Base-by-base conservation (phyloP, 2,329 filamentous ascomycete genomes). In the Colletotrichum sp. region DNA sequence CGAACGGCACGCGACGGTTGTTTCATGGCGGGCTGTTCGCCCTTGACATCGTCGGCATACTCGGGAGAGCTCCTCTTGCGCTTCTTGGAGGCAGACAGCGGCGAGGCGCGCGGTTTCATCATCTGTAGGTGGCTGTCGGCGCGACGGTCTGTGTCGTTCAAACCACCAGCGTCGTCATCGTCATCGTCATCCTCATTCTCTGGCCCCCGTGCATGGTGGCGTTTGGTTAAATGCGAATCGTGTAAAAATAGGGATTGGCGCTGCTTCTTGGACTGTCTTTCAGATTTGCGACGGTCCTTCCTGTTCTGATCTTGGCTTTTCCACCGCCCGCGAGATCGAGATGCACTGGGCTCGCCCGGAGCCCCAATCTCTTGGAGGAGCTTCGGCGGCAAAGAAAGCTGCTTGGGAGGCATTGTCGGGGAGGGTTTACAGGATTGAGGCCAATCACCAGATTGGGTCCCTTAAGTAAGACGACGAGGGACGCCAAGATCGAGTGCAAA, bases 241-340 rank as follows among this genome's bases (percentile, higher is more conserved):
- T 21, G 34, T 10, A 21, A 15, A 21, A n/a, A 7, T 36, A 9
- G 32, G 16, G 32, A 43, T 21, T 77, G 72, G 2, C 86, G 86
- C 32, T 83, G 80, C 82, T 91, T 94, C 82, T 92, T 94, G 79
- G 91, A 87, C 26, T 87, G 85, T 71, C 94, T 89, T 79, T 94
- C 91, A 18, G 90, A 90, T 81, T 93, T 95, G 72, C 94, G 90
- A 74, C 91, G 89, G 70, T 94, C 92, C 85, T 94, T 94, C 78
- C 93, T 89, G 57, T 77, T 75, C n/a, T 72, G 75, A 5, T 65
- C 75, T 30, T 78, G 77, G 26, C 71, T 77, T 48, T 75, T 77
- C 77, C 77, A 78, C 28, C 76, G 70, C 26, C 70, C 63, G 16
- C 66, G 77, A 57, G 34, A 66, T 24, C 67, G 32, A 13, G 74